phyloP scores from a whole-genome alignment of 108 stramenopile species.

The Conticribra guillardii region DNA sequence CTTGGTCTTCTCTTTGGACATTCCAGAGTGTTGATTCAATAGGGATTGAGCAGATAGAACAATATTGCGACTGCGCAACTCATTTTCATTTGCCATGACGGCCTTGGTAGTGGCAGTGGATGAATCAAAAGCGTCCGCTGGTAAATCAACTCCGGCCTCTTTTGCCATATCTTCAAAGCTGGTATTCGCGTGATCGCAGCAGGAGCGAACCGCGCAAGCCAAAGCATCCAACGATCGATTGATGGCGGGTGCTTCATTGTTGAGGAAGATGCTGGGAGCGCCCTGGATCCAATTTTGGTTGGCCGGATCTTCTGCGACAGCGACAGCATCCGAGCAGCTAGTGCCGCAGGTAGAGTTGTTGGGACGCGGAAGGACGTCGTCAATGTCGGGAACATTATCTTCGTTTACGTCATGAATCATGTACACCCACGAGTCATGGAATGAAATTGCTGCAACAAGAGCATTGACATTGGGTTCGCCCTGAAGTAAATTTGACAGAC shows the following conservation, averaged over 20 bases:
- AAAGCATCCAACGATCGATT: slow-evolving; percentile 82
- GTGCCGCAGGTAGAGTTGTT: slow-evolving; percentile 10
- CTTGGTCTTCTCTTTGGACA: slow-evolving; percentile 40
- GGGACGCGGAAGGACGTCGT: slow-evolving; percentile 63
- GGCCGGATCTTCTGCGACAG: not conserved
- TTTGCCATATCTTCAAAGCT: slow-evolving; percentile 74
- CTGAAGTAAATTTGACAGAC: no score
- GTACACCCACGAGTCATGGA: slow-evolving; percentile 85
- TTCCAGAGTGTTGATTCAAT: slow-evolving; percentile 66
- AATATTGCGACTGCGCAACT: slow-evolving; percentile 88
- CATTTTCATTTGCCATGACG: slow-evolving; percentile 80
- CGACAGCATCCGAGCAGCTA: not conserved
- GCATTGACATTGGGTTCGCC: slow-evolving; percentile 56
- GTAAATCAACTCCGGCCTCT: slow-evolving; percentile 17
- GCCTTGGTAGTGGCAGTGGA: slow-evolving; percentile 61
- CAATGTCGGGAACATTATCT: slow-evolving; percentile 73
- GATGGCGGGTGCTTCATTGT: slow-evolving; percentile 80
- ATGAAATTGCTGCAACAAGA: slow-evolving; percentile 77
- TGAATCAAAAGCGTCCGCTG: slow-evolving; percentile 3
- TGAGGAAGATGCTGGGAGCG: slow-evolving; percentile 83
- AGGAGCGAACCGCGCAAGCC: slow-evolving; percentile 83
- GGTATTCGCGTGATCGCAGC: slow-evolving; percentile 85
- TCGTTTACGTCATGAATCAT: slow-evolving; percentile 87
- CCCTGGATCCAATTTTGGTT: slow-evolving; percentile 8
- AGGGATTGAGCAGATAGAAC: slow-evolving; percentile 77